Conservation (phyloP, 1,139 yeast species). For the Scheffersomyces cryptocercus region DNA sequence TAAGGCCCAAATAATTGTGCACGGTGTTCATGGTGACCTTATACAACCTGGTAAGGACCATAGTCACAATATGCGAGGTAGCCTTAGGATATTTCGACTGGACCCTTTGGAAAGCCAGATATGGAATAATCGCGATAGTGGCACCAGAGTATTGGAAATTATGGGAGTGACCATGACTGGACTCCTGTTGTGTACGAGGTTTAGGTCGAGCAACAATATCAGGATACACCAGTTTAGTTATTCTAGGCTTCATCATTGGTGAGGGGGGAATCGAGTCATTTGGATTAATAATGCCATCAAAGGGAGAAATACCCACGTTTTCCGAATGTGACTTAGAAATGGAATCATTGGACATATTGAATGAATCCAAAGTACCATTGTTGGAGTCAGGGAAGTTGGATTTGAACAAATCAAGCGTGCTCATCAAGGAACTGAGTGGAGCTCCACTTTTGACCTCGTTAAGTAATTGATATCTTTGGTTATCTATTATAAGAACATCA, state of each 20-base stretch:
- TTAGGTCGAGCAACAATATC: constrained; percentile 63
- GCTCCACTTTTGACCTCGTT: constrained; percentile 86
- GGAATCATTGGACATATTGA: constrained; percentile 16
- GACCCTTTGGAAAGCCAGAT: constrained; percentile 73
- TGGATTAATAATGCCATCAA: constrained; percentile 9
- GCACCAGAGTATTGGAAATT: constrained; percentile 40
- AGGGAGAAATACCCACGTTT: constrained; percentile 2
- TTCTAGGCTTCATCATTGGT: not conserved
- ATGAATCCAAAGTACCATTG: constrained; percentile 35
- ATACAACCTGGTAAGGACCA: constrained; percentile 82
- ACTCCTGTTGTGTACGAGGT: constrained; percentile 15
- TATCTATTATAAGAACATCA: constrained; percentile 46
- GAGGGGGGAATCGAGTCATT: constrained; percentile 7
- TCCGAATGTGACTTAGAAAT: not conserved
- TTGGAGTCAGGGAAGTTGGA: constrained; percentile 8
- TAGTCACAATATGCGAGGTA: constrained; percentile 91
- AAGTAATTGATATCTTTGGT: constrained; percentile 67
- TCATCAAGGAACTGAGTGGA: constrained; percentile 80
- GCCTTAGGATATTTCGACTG: constrained; percentile 82
- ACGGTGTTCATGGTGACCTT: constrained; percentile 91
- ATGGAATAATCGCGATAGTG: constrained; percentile 90
- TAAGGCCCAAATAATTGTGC: constrained; percentile 81
- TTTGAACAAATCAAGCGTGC: constrained; percentile 66
- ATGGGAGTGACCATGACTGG: constrained; percentile 6
- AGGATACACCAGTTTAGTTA: constrained; percentile 22